Evolutionary conservation across 2,329 filamentous ascomycete species (phyloP).

Genomic region (Tolypocladium sp.): DNA sequence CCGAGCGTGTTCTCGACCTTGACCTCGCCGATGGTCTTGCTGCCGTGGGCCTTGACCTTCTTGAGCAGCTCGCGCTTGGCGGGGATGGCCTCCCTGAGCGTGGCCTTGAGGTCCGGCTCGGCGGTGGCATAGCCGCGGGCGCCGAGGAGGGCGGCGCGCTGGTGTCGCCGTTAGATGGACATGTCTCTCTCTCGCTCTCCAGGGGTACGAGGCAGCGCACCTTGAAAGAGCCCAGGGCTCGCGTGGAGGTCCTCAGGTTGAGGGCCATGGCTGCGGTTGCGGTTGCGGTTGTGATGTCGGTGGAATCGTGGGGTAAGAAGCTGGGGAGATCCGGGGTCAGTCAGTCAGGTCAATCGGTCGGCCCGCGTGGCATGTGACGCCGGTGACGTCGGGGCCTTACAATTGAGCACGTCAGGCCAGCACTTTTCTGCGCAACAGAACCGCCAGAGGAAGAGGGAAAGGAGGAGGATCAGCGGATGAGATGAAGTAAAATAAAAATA

Average conservation of each 20-base stretch:
- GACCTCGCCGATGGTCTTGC: slow-evolving; percentile 81
- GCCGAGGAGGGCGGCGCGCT: slow-evolving; percentile 18
- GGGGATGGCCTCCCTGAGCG: slow-evolving; percentile 75
- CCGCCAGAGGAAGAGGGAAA: neutral
- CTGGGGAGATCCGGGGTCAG: slow-evolving; percentile 1
- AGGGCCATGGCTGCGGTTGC: slow-evolving; percentile 46
- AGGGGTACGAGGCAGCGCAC: slow-evolving; percentile 29
- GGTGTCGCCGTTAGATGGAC: slow-evolving; percentile 13
- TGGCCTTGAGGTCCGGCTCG: slow-evolving; percentile 84
- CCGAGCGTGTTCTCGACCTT: slow-evolving; percentile 91
- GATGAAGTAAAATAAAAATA: neutral
- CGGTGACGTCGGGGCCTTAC: neutral
- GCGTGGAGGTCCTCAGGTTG: slow-evolving; percentile 50
- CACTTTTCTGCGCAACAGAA: neutral
- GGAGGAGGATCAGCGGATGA: neutral
- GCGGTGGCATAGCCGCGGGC: slow-evolving; percentile 60
- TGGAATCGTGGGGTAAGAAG: neutral
- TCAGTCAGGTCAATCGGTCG: too few species aligned
- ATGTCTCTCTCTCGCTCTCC: neutral
- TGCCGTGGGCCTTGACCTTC: slow-evolving; percentile 78
- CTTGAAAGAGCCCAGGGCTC: slow-evolving; percentile 55
- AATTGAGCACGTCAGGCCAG: neutral
- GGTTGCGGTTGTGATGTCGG: neutral
- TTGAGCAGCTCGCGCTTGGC: slow-evolving; percentile 90
- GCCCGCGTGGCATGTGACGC: too few species aligned